A percentile compares a stretch with the other conserved stretches of the same genome.
phyloP scores from a whole-genome alignment of 768 basidiomycete species.

The Boletus rubroflammeus region DNA sequence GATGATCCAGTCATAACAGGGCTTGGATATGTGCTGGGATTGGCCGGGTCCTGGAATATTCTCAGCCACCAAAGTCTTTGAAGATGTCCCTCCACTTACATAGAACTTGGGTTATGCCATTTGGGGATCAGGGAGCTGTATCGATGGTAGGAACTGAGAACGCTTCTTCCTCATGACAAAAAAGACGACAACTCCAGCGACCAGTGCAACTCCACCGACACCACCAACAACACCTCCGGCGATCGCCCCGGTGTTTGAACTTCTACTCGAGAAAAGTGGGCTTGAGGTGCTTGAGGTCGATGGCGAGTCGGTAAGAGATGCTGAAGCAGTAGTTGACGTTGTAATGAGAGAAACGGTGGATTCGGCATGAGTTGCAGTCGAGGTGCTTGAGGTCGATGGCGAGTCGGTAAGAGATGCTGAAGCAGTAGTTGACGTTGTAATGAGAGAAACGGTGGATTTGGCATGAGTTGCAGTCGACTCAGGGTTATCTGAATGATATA shows the following conservation, averaged over 20 bases:
- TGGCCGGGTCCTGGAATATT: too few relatives aligned
- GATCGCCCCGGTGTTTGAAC: not conserved
- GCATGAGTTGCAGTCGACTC: not conserved
- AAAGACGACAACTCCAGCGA: not conserved
- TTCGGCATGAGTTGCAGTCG: not conserved
- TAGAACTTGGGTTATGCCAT: too few relatives aligned
- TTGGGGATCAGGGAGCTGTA: not conserved
- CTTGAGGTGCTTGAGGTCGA: not conserved
- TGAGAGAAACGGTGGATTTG: not conserved
- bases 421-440: not conserved
- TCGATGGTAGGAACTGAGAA: not conserved
- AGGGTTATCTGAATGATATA: not conserved
- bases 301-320: not conserved
- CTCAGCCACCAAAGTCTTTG: too few relatives aligned
- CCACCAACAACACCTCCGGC: not conserved
- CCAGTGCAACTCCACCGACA: not conserved
- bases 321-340: not conserved
- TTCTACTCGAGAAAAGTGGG: not conserved
- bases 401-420: not conserved
- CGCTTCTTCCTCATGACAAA: not conserved
- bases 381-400: not conserved
- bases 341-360: not conserved
- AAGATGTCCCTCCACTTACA: too few relatives aligned
- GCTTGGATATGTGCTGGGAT: too few relatives aligned
- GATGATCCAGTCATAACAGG: too few relatives aligned